phyloP scores from a whole-genome alignment of 2,329 filamentous ascomycete genomes.

The Pezicula carpinea region DNA sequence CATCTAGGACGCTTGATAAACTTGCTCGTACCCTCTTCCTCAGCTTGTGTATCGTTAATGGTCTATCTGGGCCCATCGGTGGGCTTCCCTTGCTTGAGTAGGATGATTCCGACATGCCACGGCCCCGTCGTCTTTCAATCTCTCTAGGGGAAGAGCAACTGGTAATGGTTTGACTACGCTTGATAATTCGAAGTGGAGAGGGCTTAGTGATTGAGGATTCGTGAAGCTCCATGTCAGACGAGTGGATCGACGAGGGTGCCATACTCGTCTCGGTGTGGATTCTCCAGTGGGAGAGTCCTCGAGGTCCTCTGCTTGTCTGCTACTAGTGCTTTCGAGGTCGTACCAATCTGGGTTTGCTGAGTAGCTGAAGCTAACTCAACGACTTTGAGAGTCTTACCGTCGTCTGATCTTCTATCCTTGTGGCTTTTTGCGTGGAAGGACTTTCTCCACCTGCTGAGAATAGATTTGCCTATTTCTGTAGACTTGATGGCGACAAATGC shows the following conservation, averaged over 20 bases:
- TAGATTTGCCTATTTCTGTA: slow-evolving; percentile 17
- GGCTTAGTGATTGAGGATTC: slow-evolving; percentile 31
- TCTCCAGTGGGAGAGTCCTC: slow-evolving; percentile 10
- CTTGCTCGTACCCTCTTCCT: slow-evolving; percentile 15
- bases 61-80: slow-evolving; percentile 19
- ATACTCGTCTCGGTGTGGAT: slow-evolving; percentile 24
- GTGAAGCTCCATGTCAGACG: slow-evolving; percentile 30
- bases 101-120: slow-evolving; percentile 15
- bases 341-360: slow-evolving; percentile 16
- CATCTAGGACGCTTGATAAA: slow-evolving; percentile 14
- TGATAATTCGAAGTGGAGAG: slow-evolving; percentile 47
- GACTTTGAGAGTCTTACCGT: slow-evolving; percentile 20
- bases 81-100: slow-evolving; percentile 23
- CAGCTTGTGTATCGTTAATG: slow-evolving; percentile 26
- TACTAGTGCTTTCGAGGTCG: slow-evolving; percentile 31
- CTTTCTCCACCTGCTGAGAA: slow-evolving; percentile 9
- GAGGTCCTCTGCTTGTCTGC: slow-evolving; percentile 21
- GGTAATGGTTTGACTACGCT: slow-evolving; percentile 31
- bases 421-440: slow-evolving; percentile 18
- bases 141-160: slow-evolving; percentile 18
- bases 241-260: slow-evolving; percentile 28
- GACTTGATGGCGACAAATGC: slow-evolving; percentile 28
- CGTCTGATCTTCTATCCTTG: slow-evolving; percentile 18
- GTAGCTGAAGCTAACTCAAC: too few species aligned
- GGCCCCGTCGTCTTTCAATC: slow-evolving; percentile 15